Evolutionary conservation across 345 rosid species (phyloP), one percentile per base, ranked within the genome.

Genomic region (Moringa oleifera): DNA sequence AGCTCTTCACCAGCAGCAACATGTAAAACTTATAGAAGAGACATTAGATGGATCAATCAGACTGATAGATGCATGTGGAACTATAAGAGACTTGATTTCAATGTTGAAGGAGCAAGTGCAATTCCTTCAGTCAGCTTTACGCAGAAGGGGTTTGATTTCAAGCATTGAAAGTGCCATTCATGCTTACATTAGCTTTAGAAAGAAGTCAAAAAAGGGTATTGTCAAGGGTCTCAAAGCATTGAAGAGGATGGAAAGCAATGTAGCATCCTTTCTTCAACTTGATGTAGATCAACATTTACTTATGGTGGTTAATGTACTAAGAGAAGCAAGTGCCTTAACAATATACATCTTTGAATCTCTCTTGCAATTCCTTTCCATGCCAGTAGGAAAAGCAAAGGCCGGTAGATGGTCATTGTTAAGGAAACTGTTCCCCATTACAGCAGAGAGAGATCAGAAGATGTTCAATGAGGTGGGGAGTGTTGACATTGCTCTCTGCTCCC

Each of bases 121-220:
- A 24, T 71, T 55, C 9, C 64, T 85, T 21, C 81, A 71, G 46
- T 85, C 83, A 0, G 74, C 79, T 20, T 7, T 85, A 4, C 67
- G 90, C 2, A 78, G 90, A 60, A 73, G 69, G 19, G 75, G 77
- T 16, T 67, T 62, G 49, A 64, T 63, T 72, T 68, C 77, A 53
- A 69, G 69, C 79, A 56, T 71, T 13, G 74, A 69, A 55, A 65
- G 49, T 36, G 63, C 61, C 13, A 51, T 76, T 56, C 73, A 51
- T 57, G 70, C 76, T 25, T 83, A 79, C 62, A 55, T 72, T 28
- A 51, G 50, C 64, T 81, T 77, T 61, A 71, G 92, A 50, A 83
- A 79, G 78, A 81, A 70, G 65, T 63, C 77, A n/a, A 79, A 64
- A 36, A 76, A 60, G 50, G 78, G 68, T 25, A 68, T 75, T 4